These are phyloP conservation scores for Aspergillus homomorphus DNA, from an alignment of 495 filamentous ascomycete genomes.

Conservation along the genomic window DNA sequence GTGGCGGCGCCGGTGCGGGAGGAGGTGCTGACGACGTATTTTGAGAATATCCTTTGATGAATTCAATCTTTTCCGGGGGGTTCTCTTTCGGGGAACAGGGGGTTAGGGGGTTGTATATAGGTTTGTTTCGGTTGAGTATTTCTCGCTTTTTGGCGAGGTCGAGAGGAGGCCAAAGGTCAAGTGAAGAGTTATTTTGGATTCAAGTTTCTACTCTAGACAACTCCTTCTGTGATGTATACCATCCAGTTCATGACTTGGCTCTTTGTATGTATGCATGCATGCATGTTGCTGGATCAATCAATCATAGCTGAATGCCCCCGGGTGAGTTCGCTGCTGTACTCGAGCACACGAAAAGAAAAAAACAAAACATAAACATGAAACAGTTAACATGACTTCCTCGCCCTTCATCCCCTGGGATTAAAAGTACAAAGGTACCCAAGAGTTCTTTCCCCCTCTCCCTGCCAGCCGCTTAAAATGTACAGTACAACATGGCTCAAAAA, in stretches of 20 bases:
- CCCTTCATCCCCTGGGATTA: slow-evolving; percentile 6
- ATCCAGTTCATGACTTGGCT: background rate
- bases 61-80: background rate
- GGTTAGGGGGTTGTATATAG: background rate
- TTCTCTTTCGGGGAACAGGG: background rate
- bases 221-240: background rate
- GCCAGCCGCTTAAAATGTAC: slow-evolving; percentile 16
- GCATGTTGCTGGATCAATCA: background rate
- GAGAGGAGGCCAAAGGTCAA: too few relatives aligned
- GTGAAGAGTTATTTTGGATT: background rate
- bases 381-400: slow-evolving; percentile 18
- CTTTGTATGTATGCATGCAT: background rate
- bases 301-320: slow-evolving; percentile 18
- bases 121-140: background rate
- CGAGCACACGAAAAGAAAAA: slow-evolving; percentile 10
- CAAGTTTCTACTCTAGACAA: background rate
- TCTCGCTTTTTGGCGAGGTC: too few relatives aligned
- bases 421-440: slow-evolving; percentile 16
- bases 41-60: slow-evolving; percentile 40
- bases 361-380: slow-evolving; percentile 21
- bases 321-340: slow-evolving; percentile 8
- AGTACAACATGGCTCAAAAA: slow-evolving; percentile 18
- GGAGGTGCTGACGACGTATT: slow-evolving; percentile 50
- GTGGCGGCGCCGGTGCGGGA: slow-evolving; percentile 32
- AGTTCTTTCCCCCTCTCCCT: slow-evolving; percentile 2